Evolutionary conservation across 306 rosid species (phyloP), one percentile per base, ranked within the genome.

Genomic region (Prunus armeniaca): DNA sequence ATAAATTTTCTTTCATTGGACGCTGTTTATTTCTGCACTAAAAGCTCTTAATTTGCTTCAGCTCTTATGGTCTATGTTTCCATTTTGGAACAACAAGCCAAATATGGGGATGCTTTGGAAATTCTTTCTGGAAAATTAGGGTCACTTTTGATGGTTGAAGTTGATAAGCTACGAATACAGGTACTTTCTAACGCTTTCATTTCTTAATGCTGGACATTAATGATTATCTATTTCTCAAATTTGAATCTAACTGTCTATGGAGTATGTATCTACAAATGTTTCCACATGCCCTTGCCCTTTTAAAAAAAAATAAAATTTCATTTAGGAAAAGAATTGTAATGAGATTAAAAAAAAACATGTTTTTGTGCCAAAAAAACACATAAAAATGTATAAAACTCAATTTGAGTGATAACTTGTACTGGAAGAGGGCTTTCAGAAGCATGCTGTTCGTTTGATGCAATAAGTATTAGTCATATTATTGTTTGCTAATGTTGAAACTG

Each of bases 161-260:
- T 91, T 80, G 99, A 96, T 78, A 93, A 88, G 87, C 91, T 96
- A 73, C 91, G 94, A 12, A 84, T 96, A 86, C 95, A 96, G 98
- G 99, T 96, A 92, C 69, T 79, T 77, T 88, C 60, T 80, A 71
- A 66, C 20, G 73, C 71, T 80, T 83, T 82, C 47, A 8, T 52
- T 69, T 13, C 32, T 60, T 27, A 63, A 12, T 60, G 27, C 22
- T 60, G n/a, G 9, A 15, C 43, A 20, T 67, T 2, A 41, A 9
- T 38, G 52, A 24, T 38, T 6, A 41, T 74, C n/a, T 27, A 18
- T 60, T 25, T 12, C 43, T 43, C 15, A 27, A 34, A 58, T 50
- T 69, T 69, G 54, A 30, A 28, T 60, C 49, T 72, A 34, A 62
- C 27, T 43, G 20, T 34, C n/a, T 25, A 3, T 73, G 25, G 51